These are phyloP conservation scores for Microstegium vimineum DNA, from an alignment of 176 grass and related monocot genomes.

Conservation along the genomic window DNA sequence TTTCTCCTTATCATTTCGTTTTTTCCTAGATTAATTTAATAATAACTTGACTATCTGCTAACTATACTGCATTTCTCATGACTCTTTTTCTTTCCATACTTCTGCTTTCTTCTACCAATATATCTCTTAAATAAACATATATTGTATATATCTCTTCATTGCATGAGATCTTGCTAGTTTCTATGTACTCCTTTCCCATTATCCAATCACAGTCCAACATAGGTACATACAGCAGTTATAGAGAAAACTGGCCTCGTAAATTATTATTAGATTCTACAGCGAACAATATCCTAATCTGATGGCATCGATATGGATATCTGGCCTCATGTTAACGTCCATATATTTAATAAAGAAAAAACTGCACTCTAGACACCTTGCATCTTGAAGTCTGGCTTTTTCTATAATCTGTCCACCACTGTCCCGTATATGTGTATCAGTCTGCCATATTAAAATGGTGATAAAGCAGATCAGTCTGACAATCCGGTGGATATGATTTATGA, in stretches of 20 bases:
- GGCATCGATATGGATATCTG: neutral
- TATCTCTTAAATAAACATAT: neutral
- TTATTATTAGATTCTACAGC: neutral
- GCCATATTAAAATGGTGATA: neutral
- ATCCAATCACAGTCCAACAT: neutral
- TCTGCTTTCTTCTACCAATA: neutral
- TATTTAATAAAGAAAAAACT: neutral
- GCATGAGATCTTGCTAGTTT: neutral
- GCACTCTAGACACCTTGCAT: neutral
- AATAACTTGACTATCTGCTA: neutral
- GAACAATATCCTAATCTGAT: neutral
- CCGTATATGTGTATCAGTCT: neutral
- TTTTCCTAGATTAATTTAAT: neutral
- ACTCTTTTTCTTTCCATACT: neutral
- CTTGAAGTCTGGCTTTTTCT: neutral
- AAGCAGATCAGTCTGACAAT: neutral
- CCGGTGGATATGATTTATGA: neutral
- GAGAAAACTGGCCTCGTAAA: neutral
- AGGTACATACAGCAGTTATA: neutral
- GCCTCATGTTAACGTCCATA: neutral
- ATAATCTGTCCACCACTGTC: neutral
- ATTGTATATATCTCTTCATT: neutral
- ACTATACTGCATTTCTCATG: neutral
- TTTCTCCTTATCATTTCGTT: neutral
- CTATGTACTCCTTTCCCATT: neutral